Evolutionary conservation across 2,329 filamentous ascomycete genomes (phyloP).

Genomic region (Fusarium napiforme): DNA sequence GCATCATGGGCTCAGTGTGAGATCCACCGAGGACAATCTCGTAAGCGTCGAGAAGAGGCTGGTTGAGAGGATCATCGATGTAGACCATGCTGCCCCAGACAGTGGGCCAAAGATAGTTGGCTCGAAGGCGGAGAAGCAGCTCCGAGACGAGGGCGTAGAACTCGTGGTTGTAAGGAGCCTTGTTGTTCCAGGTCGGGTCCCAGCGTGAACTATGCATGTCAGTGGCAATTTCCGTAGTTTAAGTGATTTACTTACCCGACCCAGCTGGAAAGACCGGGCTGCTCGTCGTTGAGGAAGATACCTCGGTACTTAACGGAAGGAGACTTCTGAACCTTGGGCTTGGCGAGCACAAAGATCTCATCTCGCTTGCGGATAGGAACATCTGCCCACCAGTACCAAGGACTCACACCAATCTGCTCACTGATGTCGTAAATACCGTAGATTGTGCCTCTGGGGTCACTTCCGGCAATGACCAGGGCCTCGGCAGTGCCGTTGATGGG

Average conservation of each 20-base stretch:
- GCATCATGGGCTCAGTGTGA: conserved; percentile 78
- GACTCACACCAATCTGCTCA: conserved; percentile 67
- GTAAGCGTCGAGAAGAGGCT: conserved; percentile 77
- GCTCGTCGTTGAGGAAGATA: conserved; percentile 69
- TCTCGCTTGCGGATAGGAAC: conserved; percentile 59
- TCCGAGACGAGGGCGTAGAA: conserved; percentile 78
- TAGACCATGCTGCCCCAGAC: conserved; percentile 78
- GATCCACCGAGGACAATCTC: conserved; percentile 78
- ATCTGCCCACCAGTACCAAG: conserved; percentile 71
- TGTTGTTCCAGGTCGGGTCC: conserved; percentile 50
- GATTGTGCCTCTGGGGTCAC: conserved; percentile 68
- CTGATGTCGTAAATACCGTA: conserved; percentile 70
- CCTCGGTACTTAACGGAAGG: conserved; percentile 70
- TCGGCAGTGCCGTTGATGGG: conserved; percentile 55
- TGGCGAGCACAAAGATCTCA: conserved; percentile 59
- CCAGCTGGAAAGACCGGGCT: conserved; percentile 63
- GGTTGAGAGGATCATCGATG: conserved; percentile 75
- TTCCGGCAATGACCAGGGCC: conserved; percentile 67
- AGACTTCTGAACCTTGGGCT: conserved; percentile 51
- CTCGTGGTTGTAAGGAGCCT: conserved; percentile 68
- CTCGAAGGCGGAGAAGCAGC: conserved; percentile 73
- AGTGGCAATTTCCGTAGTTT: accelerated
- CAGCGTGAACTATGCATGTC: conserved; percentile 52
- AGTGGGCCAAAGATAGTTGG: conserved; percentile 81
- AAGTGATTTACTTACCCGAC: conserved; percentile 39